phyloP scores from a whole-genome alignment of 768 basidiomycete species.

The Naganishia kalamii region DNA sequence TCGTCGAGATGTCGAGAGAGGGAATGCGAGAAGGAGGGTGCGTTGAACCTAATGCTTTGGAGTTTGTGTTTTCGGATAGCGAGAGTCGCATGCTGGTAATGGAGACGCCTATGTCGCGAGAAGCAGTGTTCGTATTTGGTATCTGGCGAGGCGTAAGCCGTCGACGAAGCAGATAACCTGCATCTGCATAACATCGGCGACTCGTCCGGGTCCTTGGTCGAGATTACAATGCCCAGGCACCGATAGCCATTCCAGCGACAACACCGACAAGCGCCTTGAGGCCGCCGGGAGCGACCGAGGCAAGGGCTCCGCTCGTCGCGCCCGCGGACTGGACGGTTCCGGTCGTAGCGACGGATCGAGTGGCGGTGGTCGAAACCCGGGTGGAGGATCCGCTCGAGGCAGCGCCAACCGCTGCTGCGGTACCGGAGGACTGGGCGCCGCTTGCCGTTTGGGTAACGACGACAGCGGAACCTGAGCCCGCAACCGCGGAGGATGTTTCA shows the following conservation, averaged over 20 bases:
- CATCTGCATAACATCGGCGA: background rate
- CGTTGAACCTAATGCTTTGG: no score
- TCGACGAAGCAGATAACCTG: background rate
- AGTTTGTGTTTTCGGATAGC: no score
- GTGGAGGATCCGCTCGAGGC: background rate
- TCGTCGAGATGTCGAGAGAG: background rate
- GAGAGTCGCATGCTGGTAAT: no score
- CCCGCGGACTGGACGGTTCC: constrained; percentile 2
- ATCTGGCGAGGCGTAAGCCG: no score
- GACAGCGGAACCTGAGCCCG: background rate
- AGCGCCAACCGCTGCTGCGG: background rate
- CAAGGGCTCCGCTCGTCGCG: background rate
- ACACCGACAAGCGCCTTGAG: background rate
- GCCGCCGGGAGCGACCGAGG: background rate
- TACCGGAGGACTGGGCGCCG: background rate
- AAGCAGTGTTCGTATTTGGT: no score
- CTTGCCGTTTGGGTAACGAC: background rate
- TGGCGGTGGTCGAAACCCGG: background rate
- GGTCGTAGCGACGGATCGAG: background rate
- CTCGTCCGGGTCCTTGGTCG: no score
- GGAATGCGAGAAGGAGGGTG: no score
- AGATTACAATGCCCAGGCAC: background rate
- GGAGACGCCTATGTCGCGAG: no score
- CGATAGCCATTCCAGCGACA: background rate
- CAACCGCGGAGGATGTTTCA: background rate